Percentiles rank a stretch among this genome's conserved stretches.
Conservation (phyloP, 83 land plant genomes). For the Thuja plicata region DNA sequence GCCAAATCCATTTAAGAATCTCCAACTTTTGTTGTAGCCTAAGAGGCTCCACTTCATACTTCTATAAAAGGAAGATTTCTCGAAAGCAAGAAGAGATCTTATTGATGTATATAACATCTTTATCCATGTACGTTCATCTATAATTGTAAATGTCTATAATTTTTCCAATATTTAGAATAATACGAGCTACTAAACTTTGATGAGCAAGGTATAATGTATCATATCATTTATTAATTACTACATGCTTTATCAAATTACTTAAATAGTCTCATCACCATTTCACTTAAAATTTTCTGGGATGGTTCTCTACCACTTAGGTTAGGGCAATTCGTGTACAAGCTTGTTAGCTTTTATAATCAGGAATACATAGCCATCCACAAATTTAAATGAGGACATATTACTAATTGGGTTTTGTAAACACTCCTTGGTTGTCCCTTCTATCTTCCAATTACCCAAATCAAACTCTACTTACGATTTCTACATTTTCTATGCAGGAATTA, state of each 20-base stretch:
- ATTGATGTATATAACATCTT: too few species aligned
- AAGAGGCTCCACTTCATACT: not conserved
- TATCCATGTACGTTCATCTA: too few species aligned
- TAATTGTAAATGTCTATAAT: too few species aligned
- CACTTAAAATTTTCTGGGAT: not conserved
- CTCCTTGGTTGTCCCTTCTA: not conserved
- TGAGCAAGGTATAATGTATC: too few species aligned
- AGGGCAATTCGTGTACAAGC: not conserved
- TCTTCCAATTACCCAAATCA: not conserved
- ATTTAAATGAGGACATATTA: not conserved
- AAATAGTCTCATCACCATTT: not conserved
- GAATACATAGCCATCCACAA: not conserved
- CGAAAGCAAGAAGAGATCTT: too few species aligned
- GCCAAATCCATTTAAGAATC: conserved; percentile 1
- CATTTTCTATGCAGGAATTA: too few species aligned
- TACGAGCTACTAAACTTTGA: too few species aligned
- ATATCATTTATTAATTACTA: too few species aligned
- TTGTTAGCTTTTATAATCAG: not conserved
- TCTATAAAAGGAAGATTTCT: not conserved
- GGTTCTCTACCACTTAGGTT: not conserved
- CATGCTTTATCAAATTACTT: not conserved
- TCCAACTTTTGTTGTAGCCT: not conserved
- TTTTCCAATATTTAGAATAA: too few species aligned
- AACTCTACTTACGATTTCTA: too few species aligned
- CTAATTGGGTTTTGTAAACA: not conserved